These are phyloP conservation scores for Teratosphaeria pseudoeucalypti DNA, from an alignment of 2,329 filamentous ascomycete species.

Conservation along the genomic window DNA sequence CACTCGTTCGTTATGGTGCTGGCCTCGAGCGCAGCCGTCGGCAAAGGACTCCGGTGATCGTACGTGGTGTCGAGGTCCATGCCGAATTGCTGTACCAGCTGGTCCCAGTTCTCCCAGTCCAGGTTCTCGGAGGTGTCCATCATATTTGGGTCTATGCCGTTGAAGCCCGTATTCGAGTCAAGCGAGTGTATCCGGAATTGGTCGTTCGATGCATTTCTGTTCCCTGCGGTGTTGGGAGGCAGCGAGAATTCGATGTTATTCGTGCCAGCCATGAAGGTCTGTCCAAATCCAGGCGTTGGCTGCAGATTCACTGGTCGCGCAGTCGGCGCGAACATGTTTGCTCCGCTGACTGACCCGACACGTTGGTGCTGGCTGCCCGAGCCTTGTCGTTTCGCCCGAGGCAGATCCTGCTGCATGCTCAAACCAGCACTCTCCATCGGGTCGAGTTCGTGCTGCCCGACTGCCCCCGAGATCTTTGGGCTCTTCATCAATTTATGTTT, in stretches of 20 bases:
- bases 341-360: background rate
- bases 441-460: slow-evolving; percentile 6
- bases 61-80: slow-evolving; percentile 28
- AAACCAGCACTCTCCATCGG: slow-evolving; percentile 7
- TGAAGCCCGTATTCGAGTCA: slow-evolving; percentile 10
- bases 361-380: slow-evolving; percentile 2
- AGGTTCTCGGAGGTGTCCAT: slow-evolving; percentile 31
- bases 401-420: background rate
- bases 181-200: slow-evolving; percentile 14
- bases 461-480: slow-evolving; percentile 14
- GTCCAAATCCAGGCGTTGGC: slow-evolving; percentile 3
- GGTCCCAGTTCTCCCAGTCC: slow-evolving; percentile 41
- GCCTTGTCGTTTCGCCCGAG: background rate
- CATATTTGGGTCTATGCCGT: slow-evolving; percentile 13
- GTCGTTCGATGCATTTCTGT: background rate
- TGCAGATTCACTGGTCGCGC: background rate
- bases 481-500: slow-evolving; percentile 23
- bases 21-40: background rate
- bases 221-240: background rate
- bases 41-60: slow-evolving; percentile 1
- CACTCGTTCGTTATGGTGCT: slow-evolving; percentile 5
- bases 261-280: slow-evolving; percentile 6
- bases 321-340: background rate
- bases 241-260: slow-evolving; percentile 7
- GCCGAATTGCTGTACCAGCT: slow-evolving; percentile 37